A percentile compares a stretch with the other conserved stretches of the same genome.
These are phyloP conservation scores for Oryza officinalis DNA, from an alignment of 176 grass and related monocot genomes.

Conservation along the genomic window DNA sequence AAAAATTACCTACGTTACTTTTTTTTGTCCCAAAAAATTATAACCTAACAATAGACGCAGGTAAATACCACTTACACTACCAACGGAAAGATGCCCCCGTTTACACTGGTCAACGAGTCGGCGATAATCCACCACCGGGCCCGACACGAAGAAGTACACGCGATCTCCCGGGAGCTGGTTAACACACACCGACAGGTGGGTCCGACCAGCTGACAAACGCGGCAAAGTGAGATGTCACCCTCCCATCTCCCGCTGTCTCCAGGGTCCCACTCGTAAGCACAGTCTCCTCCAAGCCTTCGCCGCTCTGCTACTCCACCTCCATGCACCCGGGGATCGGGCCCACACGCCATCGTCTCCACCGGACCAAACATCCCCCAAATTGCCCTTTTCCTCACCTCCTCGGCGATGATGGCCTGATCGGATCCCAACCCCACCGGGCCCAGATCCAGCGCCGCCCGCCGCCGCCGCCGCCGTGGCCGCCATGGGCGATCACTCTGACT, in stretches of 20 bases:
- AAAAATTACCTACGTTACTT: no score
- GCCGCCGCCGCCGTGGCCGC: slow-evolving; percentile 27
- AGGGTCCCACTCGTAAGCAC: slow-evolving; percentile 7
- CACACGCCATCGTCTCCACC: slow-evolving; percentile 42
- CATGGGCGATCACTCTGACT: slow-evolving; percentile 82
- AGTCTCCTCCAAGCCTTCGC: slow-evolving; percentile 9
- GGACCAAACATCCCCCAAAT: slow-evolving; percentile 22
- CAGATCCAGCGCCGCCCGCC: slow-evolving; percentile 50
- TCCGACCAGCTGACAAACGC: neutral
- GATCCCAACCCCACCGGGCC: slow-evolving; percentile 34
- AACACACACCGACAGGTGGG: slow-evolving; percentile 26
- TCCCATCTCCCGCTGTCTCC: neutral
- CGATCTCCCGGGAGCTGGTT: neutral
- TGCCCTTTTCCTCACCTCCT: slow-evolving; percentile 20
- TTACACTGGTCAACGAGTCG: slow-evolving; percentile 22
- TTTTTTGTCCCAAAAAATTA: no score
- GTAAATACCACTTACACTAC: no score
- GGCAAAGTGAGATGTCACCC: slow-evolving; percentile 1
- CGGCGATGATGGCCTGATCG: slow-evolving; percentile 55
- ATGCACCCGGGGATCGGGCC: slow-evolving; percentile 11
- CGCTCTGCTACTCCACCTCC: neutral
- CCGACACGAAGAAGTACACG: neutral
- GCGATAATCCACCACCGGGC: neutral
- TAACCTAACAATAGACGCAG: no score
- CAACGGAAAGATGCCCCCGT: neutral